These are phyloP conservation scores for Coccomyxa sp. DNA, from an alignment of 139 green algal genomes.

Conservation along the genomic window DNA sequence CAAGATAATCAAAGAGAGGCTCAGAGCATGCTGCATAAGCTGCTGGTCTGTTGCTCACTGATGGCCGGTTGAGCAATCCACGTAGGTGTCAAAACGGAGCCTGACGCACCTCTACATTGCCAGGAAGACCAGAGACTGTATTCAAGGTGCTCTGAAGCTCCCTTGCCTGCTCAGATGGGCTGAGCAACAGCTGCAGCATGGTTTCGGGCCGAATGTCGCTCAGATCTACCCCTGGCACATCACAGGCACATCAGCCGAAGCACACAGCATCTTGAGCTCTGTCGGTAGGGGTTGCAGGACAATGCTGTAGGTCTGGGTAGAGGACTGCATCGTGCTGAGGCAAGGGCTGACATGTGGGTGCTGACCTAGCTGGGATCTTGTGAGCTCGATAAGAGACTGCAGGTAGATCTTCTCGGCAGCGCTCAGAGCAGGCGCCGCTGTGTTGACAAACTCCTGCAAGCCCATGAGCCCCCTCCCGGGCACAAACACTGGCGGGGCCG, in stretches of 20 bases:
- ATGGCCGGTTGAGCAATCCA: neutral
- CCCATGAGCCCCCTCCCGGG: conserved; percentile 47
- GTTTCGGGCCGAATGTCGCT: neutral
- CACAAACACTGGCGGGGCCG: conserved; percentile 50
- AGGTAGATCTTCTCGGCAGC: conserved; percentile 59
- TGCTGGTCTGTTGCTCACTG: no score
- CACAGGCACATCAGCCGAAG: neutral
- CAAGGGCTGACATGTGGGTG: neutral
- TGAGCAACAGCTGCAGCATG: conserved; percentile 36
- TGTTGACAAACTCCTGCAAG: conserved; percentile 37
- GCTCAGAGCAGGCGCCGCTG: conserved; percentile 51
- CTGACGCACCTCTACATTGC: neutral
- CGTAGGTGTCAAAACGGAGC: neutral
- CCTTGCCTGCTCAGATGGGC: conserved; percentile 24
- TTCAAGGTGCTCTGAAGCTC: conserved; percentile 49
- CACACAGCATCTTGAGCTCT: conserved; percentile 7
- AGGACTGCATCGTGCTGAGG: neutral
- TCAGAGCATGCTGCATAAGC: no score
- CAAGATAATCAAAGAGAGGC: no score
- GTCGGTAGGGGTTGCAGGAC: neutral
- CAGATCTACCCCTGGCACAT: neutral
- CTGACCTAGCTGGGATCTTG: conserved; percentile 21
- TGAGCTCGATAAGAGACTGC: conserved; percentile 44
- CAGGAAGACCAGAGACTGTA: conserved; percentile 12
- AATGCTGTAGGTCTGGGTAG: neutral